phyloP scores from a whole-genome alignment of 805 yeast species.

The Sporopachydermia lactativora region DNA sequence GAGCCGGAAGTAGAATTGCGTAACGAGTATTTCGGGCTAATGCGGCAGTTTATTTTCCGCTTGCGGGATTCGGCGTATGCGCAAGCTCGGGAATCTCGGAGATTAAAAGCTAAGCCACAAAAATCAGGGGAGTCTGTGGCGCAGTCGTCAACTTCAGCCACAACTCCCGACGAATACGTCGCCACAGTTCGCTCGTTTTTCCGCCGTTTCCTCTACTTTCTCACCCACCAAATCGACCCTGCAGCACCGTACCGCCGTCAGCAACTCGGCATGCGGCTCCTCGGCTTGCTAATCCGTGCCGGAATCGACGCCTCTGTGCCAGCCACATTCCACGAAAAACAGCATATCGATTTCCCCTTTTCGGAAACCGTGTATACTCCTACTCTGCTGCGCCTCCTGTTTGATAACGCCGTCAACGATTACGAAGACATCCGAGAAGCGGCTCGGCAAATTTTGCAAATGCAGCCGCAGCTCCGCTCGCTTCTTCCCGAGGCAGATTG shows the following conservation, averaged over 20 bases:
- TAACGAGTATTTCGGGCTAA: constrained; percentile 44
- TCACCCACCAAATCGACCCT: constrained; percentile 31
- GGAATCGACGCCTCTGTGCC: constrained; percentile 40
- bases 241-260: constrained; percentile 43
- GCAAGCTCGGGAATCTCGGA: constrained; percentile 34
- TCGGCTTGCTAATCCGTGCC: constrained; percentile 31
- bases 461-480: constrained; percentile 34
- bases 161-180: constrained; percentile 15
- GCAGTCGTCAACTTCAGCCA: neutral
- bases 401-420: constrained; percentile 52
- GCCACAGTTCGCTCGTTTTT: constrained; percentile 25
- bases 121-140: constrained; percentile 3
- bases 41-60: constrained; percentile 50
- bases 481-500: no score
- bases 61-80: constrained; percentile 57
- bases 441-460: constrained; percentile 31
- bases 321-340: constrained; percentile 22
- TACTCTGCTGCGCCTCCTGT: constrained; percentile 30
- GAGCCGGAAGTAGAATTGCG: constrained; percentile 59
- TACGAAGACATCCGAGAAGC: constrained; percentile 62
- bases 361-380: constrained; percentile 27
- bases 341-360: constrained; percentile 36
- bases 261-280: constrained; percentile 33
- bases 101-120: constrained; percentile 15
- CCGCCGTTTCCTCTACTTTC: constrained; percentile 22